These are phyloP conservation scores for Lophiotrema nucula DNA, from an alignment of 495 filamentous ascomycete species.

Conservation along the genomic window DNA sequence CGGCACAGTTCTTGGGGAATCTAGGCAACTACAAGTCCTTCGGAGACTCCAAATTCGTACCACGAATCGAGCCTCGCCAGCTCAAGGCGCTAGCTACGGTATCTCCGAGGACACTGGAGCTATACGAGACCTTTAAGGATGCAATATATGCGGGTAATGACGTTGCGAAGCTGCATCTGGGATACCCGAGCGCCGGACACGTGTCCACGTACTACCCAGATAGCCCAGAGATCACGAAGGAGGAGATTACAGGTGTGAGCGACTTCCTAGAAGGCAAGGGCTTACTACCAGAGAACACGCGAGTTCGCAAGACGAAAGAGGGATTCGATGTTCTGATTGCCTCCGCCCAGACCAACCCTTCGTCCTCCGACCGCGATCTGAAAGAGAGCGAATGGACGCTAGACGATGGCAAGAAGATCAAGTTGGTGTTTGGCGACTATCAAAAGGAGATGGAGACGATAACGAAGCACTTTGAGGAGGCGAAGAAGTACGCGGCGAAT, in stretches of 20 bases:
- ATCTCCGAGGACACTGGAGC: constrained; percentile 47
- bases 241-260: constrained; percentile 71
- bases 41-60: constrained; percentile 92
- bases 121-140: constrained; percentile 67
- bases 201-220: constrained; percentile 91
- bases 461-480: constrained; percentile 66
- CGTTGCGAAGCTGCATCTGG: constrained; percentile 74
- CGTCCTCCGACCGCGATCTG: constrained; percentile 63
- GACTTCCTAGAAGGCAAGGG: constrained; percentile 73
- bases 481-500: constrained; percentile 74
- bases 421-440: constrained; percentile 82
- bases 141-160: constrained; percentile 70
- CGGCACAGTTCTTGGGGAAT: constrained; percentile 86
- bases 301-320: constrained; percentile 69
- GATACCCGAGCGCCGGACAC: constrained; percentile 79
- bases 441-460: constrained; percentile 76
- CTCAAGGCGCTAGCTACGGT: constrained; percentile 70
- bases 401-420: constrained; percentile 68
- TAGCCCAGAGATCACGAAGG: constrained; percentile 78
- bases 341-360: constrained; percentile 60
- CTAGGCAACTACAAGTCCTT: constrained; percentile 95
- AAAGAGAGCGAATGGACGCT: constrained; percentile 65
- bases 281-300: constrained; percentile 80
- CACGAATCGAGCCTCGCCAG: constrained; percentile 63
- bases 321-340: constrained; percentile 84